Percentiles rank a stretch among this genome's conserved stretches.
These are phyloP conservation scores for Ophiostoma pallidulum DNA, from an alignment of 2,329 filamentous ascomycete species.

Conservation along the genomic window DNA sequence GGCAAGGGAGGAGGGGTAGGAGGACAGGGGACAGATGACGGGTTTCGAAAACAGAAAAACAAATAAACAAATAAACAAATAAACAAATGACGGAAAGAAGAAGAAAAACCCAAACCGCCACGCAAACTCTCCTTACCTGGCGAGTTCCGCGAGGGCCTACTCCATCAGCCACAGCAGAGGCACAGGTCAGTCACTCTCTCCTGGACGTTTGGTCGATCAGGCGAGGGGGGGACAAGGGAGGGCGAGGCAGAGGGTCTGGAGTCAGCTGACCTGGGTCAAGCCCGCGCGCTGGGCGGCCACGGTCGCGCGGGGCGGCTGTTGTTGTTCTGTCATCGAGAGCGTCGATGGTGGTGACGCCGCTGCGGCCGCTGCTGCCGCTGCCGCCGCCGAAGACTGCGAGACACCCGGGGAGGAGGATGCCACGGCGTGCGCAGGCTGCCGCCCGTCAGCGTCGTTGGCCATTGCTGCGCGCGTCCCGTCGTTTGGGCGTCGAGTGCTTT, in stretches of 20 bases:
- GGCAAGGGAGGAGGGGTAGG: too few species aligned
- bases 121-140: too few species aligned
- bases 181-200: background rate
- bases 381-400: too few species aligned
- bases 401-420: background rate
- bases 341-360: background rate
- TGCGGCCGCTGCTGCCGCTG: too few species aligned
- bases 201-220: too few species aligned
- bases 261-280: constrained; percentile 12
- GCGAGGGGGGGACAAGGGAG: background rate
- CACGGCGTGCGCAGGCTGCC: too few species aligned
- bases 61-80: background rate
- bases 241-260: background rate
- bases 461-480: too few species aligned
- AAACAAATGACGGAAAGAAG: background rate
- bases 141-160: too few species aligned
- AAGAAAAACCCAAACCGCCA: background rate
- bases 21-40: too few species aligned
- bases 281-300: constrained; percentile 7
- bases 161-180: too few species aligned
- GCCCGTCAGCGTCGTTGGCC: too few species aligned
- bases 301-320: background rate
- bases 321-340: background rate
- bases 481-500: too few species aligned
- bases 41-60: background rate